Evolutionary conservation across 2,329 filamentous ascomycete species (phyloP), one percentile per base, ranked within the genome.

Genomic region (Trichophyton benhamiae): DNA sequence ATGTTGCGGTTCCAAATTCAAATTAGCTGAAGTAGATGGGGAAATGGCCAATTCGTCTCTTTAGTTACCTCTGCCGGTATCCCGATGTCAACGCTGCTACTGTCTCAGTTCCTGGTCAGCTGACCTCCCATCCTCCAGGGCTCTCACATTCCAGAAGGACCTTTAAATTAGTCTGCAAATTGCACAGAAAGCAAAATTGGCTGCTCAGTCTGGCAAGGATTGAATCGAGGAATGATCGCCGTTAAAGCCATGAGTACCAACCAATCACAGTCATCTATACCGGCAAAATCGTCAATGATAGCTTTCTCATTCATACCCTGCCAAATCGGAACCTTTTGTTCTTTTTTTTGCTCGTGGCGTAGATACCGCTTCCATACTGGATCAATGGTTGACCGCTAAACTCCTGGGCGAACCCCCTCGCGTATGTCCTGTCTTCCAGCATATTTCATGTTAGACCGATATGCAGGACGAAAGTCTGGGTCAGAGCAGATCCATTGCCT

Each of bases 181-280:
- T 42, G 30, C 30, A 57, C 36, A 38, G 53, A 57, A 57, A 57
- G 36, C 30, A 38, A 57, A 42, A 38, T 38, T 38, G 17, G 36
- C 30, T 57, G n/a, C 53, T 57, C 53, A 57, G 33, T 36, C 53
- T 38, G 38, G 30, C 48, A 53, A 17, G 30, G 53, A 17, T 57
- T 57, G 41, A 48, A 59, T 59, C 20, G 41, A 59, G 57, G 41
- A 59, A 59, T 30, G 57, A 59, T 59, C 57, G 57, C 41, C 57
- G 27, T 59, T 17, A 33, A 33, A 44, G n/a, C 11, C 57, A 33
- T 44, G 8, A 25, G n/a, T 25, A 22, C 46, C 25, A 30, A 38
- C 57, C 57, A 59, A 59, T 59, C 57, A 59, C 17, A 3, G 38
- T 5, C 20, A 3, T 8, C 9, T 41, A 33, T 59, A 44, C 57